These are phyloP conservation scores for Globisporangium polare DNA, from an alignment of 352 stramenopile genomes.

Conservation along the genomic window DNA sequence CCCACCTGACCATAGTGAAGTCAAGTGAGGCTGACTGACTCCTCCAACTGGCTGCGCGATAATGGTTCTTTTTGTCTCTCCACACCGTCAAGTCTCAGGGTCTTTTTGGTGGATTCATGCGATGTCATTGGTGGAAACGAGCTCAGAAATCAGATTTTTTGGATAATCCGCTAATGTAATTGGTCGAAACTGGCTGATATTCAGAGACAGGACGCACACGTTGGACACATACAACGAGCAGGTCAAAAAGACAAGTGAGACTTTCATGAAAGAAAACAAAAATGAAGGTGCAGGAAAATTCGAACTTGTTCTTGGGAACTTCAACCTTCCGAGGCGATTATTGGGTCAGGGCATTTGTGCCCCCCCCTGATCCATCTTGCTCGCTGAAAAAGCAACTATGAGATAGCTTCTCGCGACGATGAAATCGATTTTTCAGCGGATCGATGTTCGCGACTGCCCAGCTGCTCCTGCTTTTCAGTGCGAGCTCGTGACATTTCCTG, in stretches of 20 bases:
- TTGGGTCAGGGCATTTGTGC: too few species aligned
- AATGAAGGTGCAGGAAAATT: neutral
- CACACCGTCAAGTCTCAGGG: neutral
- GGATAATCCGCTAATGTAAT: too few species aligned
- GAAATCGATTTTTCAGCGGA: too few species aligned
- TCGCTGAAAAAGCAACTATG: too few species aligned
- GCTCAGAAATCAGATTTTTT: too few species aligned
- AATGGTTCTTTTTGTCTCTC: neutral
- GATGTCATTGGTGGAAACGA: neutral
- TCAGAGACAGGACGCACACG: neutral
- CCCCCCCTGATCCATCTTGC: too few species aligned
- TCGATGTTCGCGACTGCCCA: too few species aligned
- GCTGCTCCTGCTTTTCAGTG: neutral
- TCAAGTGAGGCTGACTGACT: constrained; percentile 1
- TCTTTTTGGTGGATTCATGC: neutral
- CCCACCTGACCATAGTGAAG: constrained; percentile 1
- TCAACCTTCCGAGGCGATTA: neutral
- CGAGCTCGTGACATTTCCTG: neutral
- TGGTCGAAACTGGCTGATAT: too few species aligned
- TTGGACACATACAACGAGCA: neutral
- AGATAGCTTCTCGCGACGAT: too few species aligned
- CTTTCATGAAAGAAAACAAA: neutral
- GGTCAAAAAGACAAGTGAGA: neutral
- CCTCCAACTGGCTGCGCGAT: neutral
- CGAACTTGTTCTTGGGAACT: neutral